Evolutionary conservation across 75 land plant species (phyloP).

Genomic region (Gnetum montanum): DNA sequence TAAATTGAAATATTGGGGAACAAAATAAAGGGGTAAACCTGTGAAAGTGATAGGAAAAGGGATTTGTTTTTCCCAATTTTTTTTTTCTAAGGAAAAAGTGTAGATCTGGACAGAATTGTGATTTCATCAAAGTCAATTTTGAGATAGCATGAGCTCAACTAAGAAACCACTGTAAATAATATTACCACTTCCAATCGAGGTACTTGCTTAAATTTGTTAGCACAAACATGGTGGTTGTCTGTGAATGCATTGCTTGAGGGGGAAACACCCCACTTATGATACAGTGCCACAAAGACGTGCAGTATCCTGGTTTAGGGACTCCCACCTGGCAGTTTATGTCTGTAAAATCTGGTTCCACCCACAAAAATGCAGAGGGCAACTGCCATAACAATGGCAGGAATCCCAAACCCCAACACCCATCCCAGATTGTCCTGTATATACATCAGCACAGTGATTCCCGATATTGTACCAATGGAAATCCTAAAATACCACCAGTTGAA

Average conservation of each 20-base stretch:
- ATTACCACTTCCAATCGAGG: constrained; percentile 7
- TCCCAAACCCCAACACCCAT: constrained; percentile 55
- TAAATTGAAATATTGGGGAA: too few relatives aligned
- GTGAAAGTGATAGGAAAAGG: too few relatives aligned
- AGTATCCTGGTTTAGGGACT: constrained; percentile 23
- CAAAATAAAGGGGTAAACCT: too few relatives aligned
- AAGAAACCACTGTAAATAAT: constrained; percentile 12
- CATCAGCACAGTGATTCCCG: constrained; percentile 20
- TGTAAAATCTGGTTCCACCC: constrained; percentile 31
- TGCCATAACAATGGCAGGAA: constrained; percentile 28
- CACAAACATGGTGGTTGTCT: too few relatives aligned
- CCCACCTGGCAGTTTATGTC: constrained; percentile 15
- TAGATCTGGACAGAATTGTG: neutral
- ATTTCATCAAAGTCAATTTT: neutral
- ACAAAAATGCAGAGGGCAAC: constrained; percentile 30
- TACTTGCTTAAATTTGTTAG: neutral
- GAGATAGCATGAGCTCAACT: constrained; percentile 15
- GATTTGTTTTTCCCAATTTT: neutral
- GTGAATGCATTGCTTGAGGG: too few relatives aligned
- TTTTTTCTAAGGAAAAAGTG: neutral
- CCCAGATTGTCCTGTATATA: constrained; percentile 56
- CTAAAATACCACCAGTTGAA: constrained; percentile 78
- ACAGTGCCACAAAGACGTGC: constrained; percentile 26
- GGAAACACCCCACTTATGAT: constrained; percentile 4
- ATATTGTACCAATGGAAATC: constrained; percentile 13